A percentile compares a stretch with the other conserved stretches of the same genome.
These are phyloP conservation scores for Zygosaccharomyces kombuchaensis DNA, from an alignment of 805 yeast species.

Conservation along the genomic window DNA sequence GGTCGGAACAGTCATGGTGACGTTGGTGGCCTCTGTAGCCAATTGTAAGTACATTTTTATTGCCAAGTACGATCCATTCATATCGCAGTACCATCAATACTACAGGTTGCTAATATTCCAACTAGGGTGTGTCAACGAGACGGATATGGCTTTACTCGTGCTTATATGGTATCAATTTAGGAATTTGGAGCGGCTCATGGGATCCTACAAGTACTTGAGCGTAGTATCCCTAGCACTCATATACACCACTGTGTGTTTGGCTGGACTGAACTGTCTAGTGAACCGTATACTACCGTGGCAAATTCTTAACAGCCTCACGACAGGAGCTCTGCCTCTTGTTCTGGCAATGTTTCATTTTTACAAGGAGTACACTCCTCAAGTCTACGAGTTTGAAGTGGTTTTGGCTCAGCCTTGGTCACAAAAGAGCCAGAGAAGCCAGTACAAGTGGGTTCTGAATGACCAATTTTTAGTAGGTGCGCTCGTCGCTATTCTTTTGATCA, in stretches of 20 bases:
- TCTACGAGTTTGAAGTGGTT: slow-evolving; percentile 39
- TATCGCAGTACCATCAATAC: slow-evolving; percentile 51
- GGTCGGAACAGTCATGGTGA: slow-evolving; percentile 24
- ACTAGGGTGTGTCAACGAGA: slow-evolving; percentile 52
- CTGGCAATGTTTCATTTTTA: slow-evolving; percentile 40
- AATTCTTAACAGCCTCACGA: slow-evolving; percentile 39
- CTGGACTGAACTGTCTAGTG: slow-evolving; percentile 32
- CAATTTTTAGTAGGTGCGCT: slow-evolving; percentile 33
- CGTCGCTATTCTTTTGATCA: slow-evolving; percentile 39
- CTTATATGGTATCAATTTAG: slow-evolving; percentile 49
- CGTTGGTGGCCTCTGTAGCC: slow-evolving; percentile 28
- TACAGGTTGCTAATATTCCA: slow-evolving; percentile 53
- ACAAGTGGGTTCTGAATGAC: slow-evolving; percentile 32
- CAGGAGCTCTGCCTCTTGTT: slow-evolving; percentile 43
- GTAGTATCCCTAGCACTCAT: slow-evolving; percentile 41
- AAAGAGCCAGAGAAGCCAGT: slow-evolving; percentile 14
- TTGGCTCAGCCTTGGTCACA: slow-evolving; percentile 28
- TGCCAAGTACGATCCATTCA: slow-evolving; percentile 42
- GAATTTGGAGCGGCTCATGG: slow-evolving; percentile 53
- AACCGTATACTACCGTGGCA: slow-evolving; percentile 35
- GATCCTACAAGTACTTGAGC: slow-evolving; percentile 50
- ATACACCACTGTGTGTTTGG: slow-evolving; percentile 44
- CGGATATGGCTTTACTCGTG: slow-evolving; percentile 47
- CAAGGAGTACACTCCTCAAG: slow-evolving; percentile 39
- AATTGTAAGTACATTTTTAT: slow-evolving; percentile 29